Conservation (phyloP, 208 protist species). For the Histomonas meleagridis region DNA sequence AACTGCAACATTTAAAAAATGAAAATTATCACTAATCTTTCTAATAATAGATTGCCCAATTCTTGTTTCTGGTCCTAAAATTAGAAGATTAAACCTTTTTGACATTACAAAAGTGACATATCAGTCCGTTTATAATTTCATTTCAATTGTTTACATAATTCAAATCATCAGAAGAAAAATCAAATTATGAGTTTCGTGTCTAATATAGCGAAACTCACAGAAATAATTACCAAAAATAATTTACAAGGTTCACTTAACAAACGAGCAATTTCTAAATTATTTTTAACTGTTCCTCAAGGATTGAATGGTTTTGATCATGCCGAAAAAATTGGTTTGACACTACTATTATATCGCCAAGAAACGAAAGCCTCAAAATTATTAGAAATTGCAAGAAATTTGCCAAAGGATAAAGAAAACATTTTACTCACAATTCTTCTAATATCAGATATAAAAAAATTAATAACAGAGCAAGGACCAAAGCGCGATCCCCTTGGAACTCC, state of each 20-base stretch:
- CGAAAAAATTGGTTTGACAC: neutral
- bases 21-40: conserved; percentile 10
- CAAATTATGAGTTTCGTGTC: too few relatives aligned
- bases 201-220: too few relatives aligned
- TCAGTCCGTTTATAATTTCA: too few relatives aligned
- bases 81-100: conserved; percentile 31
- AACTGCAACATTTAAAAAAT: conserved; percentile 8
- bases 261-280: too few relatives aligned
- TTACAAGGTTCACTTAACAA: too few relatives aligned
- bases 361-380: neutral
- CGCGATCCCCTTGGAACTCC: neutral
- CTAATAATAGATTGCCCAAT: neutral
- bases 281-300: neutral
- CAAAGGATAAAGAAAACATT: neutral
- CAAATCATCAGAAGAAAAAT: too few relatives aligned
- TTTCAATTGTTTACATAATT: too few relatives aligned
- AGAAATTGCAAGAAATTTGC: neutral
- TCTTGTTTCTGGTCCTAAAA: conserved; percentile 13
- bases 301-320: conserved; percentile 1
- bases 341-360: neutral
- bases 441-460: neutral
- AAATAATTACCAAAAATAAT: too few relatives aligned
- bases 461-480: neutral
- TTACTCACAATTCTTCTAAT: neutral
- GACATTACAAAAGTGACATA: neutral